Evolutionary conservation across 2,329 filamentous ascomycete genomes (phyloP).

Genomic region (Neonectria punicea): DNA sequence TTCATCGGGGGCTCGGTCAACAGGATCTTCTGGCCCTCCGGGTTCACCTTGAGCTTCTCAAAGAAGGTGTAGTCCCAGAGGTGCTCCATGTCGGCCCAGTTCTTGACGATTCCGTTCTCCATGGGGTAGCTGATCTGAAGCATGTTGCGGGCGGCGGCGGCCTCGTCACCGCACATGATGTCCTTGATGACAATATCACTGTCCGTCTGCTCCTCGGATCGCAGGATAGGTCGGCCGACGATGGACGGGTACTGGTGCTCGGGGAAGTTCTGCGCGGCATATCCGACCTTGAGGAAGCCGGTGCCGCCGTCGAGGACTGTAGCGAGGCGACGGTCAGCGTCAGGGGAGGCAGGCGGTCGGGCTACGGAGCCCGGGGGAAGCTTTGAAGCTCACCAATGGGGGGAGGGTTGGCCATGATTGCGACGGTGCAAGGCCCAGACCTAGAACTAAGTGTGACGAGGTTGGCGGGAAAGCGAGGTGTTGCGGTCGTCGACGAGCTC

Average conservation of each 20-base stretch:
- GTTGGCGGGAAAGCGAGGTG: slow-evolving; percentile 34
- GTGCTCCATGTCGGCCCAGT: slow-evolving; percentile 99
- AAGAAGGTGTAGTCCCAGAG: slow-evolving; percentile 99
- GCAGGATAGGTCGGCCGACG: slow-evolving; percentile 95
- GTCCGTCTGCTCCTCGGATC: slow-evolving; percentile 84
- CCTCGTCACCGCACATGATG: slow-evolving; percentile 99
- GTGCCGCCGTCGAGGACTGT: slow-evolving; percentile 99
- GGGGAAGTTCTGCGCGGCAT: slow-evolving; percentile 99
- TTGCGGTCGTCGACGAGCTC: slow-evolving; percentile 40
- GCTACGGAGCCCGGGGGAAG: slow-evolving; percentile 27
- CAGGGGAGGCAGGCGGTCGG: slow-evolving; percentile 27
- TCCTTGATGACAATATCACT: slow-evolving; percentile 83
- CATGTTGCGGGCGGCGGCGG: slow-evolving; percentile 94
- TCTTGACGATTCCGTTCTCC: slow-evolving; percentile 99
- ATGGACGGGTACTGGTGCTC: slow-evolving; percentile 99
- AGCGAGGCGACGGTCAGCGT: slow-evolving; percentile 39
- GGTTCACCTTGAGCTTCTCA: slow-evolving; percentile 95
- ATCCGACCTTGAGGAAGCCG: slow-evolving; percentile 99
- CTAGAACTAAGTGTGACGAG: slow-evolving; percentile 24
- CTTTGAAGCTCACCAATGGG: slow-evolving; percentile 62
- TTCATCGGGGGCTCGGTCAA: slow-evolving; percentile 98
- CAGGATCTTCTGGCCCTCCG: slow-evolving; percentile 93
- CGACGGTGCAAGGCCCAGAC: slow-evolving; percentile 35
- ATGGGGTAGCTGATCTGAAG: slow-evolving; percentile 99
- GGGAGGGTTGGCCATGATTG: slow-evolving; percentile 61